Evolutionary conservation across 371 early-diverging fungal species (phyloP), one percentile per base, ranked within the genome.

Genomic region (Funneliformis caledonium): DNA sequence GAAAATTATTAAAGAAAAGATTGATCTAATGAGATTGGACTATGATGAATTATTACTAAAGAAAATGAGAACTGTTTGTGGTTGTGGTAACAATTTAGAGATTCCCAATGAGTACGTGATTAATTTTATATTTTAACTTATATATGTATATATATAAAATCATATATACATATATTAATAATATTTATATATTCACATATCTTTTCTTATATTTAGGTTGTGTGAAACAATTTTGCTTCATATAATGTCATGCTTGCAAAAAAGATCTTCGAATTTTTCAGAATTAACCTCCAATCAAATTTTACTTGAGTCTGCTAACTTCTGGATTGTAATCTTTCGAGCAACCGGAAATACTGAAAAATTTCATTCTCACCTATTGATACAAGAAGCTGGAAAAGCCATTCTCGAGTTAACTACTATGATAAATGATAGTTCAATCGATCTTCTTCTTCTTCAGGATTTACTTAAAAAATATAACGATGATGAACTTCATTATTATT

Each of bases 51-150:
- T 4, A 7, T 72, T 80, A 31, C 14, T 80, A 52, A 31, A 56
- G 22, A 80, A 33, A 56, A 22, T 80, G 43, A 31, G 10, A 4
- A n/a, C 22, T 26, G 37, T 80, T 31, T 80, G 80, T 61, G 33
- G 33, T 48, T 48, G 48, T 16, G 9, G 19, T 10, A 22, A 80
- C 31, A 16, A 77, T n/a, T 80, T 65, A 48, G 12, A 79, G 14
- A 52, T 80, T 6, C 67, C 50, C 26, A 77, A 80, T 59, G 19
- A 48, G 80, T 60, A 78, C 60, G 81, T 72, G 22, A 59, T 69
- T 14, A 37, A 6, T 56, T 43, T 10, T 37, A n/a, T 26, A 26
- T 26, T 26, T 26, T 26, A 26, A 26, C 26, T 26, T 26, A 26
- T 26, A 26, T 26, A 26, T 26, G 26, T 0, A 26, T 26, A 26